Evolutionary conservation across 768 basidiomycete genomes (phyloP).

Genomic region (Baorangia bicolor): DNA sequence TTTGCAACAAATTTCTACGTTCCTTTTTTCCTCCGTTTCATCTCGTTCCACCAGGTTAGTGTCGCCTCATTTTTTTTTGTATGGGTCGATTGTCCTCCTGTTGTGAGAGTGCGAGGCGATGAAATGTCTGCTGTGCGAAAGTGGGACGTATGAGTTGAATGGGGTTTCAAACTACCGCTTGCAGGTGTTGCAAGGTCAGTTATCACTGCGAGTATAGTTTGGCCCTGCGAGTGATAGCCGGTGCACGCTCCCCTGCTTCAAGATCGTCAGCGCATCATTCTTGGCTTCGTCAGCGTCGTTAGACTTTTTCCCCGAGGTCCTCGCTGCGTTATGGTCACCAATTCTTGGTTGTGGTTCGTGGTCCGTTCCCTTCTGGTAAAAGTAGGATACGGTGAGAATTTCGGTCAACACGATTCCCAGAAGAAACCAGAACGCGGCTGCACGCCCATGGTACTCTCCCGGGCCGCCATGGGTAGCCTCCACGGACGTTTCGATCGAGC

Average conservation of each 20-base stretch:
- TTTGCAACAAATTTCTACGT: too few relatives aligned
- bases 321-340: neutral
- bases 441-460: constrained; percentile 38
- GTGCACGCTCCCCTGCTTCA: neutral
- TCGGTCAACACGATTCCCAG: constrained; percentile 37
- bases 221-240: neutral
- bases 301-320: neutral
- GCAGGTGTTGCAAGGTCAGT: neutral
- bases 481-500: constrained; percentile 48
- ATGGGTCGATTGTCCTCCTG: neutral
- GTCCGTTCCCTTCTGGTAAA: constrained; percentile 32
- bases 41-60: neutral
- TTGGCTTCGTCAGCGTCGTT: neutral
- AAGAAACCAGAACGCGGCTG: constrained; percentile 46
- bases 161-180: neutral
- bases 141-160: neutral
- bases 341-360: neutral
- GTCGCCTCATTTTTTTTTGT: neutral
- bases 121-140: neutral
- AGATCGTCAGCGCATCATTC: neutral
- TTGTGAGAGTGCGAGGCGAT: neutral
- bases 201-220: neutral
- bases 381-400: constrained; percentile 32
- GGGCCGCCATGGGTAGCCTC: constrained; percentile 34
- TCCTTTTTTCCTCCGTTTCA: neutral